A percentile compares a stretch with the other conserved stretches of the same genome.
Conservation (phyloP, 2,329 filamentous ascomycete genomes). For the Cephalotrichum gorgonifer region DNA sequence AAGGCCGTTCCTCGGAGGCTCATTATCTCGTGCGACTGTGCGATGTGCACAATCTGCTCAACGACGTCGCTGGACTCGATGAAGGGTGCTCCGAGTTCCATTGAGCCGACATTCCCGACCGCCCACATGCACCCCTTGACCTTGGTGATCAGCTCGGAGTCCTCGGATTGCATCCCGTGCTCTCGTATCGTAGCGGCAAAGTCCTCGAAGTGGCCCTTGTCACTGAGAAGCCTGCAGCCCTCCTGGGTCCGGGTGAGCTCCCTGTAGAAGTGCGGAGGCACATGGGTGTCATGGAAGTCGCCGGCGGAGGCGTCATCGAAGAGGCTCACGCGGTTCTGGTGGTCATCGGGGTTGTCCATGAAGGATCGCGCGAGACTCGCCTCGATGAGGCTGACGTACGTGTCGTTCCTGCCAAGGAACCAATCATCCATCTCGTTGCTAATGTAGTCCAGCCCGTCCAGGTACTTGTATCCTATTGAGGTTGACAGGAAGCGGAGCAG, state of each 20-base stretch:
- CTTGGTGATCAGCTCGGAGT: constrained; percentile 76
- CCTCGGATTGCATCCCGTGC: constrained; percentile 74
- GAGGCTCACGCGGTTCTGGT: constrained; percentile 44
- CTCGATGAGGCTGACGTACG: constrained; percentile 90
- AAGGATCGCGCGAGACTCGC: constrained; percentile 88
- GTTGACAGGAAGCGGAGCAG: constrained; percentile 89
- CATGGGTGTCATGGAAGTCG: constrained; percentile 47
- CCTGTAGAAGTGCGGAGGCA: constrained; percentile 96
- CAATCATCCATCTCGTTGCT: constrained; percentile 99
- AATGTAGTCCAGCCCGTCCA: constrained; percentile 95
- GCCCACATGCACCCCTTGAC: constrained; percentile 97
- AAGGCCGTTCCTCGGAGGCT: constrained; percentile 92
- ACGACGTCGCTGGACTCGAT: constrained; percentile 86
- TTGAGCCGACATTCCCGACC: constrained; percentile 93
- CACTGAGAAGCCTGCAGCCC: constrained; percentile 77
- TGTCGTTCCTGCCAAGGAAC: constrained; percentile 94
- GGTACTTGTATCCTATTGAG: constrained; percentile 93
- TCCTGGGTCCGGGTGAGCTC: constrained; percentile 88
- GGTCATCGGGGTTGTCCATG: constrained; percentile 50
- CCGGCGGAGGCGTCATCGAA: constrained; percentile 45
- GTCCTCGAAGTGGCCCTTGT: constrained; percentile 94
- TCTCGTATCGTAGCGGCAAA: constrained; percentile 85
- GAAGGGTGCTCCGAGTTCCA: constrained; percentile 94
- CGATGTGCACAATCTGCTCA: constrained; percentile 76
- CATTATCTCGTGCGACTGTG: constrained; percentile 79